Percentiles rank a stretch among this genome's conserved stretches.
Conservation (phyloP, 306 rosid genomes). For the Casuarina glauca region DNA sequence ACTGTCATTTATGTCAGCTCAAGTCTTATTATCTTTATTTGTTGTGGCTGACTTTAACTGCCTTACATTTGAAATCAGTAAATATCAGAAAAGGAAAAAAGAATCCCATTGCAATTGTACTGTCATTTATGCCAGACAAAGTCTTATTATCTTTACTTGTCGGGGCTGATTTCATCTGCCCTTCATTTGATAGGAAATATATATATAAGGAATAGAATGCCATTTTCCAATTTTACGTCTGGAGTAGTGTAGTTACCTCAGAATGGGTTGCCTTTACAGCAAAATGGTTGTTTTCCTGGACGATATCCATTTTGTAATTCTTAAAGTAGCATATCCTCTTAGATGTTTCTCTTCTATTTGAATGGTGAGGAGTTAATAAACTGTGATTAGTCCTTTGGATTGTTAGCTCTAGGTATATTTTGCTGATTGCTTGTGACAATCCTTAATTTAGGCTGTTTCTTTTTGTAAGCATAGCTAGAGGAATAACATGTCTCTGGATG, state of each 20-base stretch:
- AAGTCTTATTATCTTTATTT: not conserved
- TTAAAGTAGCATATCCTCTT: not conserved
- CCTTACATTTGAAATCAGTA: not conserved
- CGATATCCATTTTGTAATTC: not conserved
- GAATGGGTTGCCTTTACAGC: not conserved
- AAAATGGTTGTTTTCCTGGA: not conserved
- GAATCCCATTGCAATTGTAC: no score
- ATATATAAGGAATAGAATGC: no score
- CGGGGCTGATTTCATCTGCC: no score
- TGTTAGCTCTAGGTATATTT: not conserved
- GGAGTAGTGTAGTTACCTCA: not conserved
- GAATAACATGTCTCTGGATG: not conserved
- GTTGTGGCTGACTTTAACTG: not conserved
- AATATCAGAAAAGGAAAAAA: not conserved
- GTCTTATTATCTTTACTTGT: no score
- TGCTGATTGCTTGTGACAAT: not conserved
- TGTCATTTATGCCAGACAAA: no score
- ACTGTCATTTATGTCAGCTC: not conserved
- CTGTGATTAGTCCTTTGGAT: not conserved
- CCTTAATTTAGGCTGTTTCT: not conserved
- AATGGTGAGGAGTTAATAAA: not conserved
- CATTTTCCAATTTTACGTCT: not conserved
- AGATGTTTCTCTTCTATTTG: not conserved
- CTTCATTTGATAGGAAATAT: no score
- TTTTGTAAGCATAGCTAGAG: not conserved